Evolutionary conservation across 1,284 basidiomycete species (phyloP).

Genomic region (Meira nashicola): DNA sequence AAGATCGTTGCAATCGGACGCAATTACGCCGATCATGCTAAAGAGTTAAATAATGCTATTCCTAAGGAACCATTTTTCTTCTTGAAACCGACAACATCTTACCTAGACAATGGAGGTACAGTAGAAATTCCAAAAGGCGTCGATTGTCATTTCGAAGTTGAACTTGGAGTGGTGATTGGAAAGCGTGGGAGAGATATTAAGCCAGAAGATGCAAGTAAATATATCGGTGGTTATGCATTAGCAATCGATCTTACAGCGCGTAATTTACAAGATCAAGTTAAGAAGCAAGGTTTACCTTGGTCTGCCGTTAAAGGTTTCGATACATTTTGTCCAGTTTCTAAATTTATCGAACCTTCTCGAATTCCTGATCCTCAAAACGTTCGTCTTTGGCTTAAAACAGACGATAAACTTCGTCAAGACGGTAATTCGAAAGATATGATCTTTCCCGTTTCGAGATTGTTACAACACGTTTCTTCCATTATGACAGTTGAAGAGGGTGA

Average conservation of each 20-base stretch:
- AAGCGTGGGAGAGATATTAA: constrained; percentile 76
- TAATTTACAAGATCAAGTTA: constrained; percentile 87
- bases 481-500: constrained; percentile 81
- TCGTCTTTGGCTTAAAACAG: constrained; percentile 72
- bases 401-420: constrained; percentile 75
- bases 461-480: constrained; percentile 86
- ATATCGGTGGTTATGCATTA: constrained; percentile 89
- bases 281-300: constrained; percentile 91
- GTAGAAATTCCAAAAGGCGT: constrained; percentile 83
- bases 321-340: constrained; percentile 77
- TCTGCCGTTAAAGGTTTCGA: constrained; percentile 85
- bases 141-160: constrained; percentile 87
- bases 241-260: constrained; percentile 93
- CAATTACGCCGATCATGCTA: constrained; percentile 69
- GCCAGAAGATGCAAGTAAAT: constrained; percentile 65
- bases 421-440: constrained; percentile 88
- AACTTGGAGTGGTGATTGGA: constrained; percentile 93
- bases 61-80: constrained; percentile 98
- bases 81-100: constrained; percentile 89
- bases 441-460: constrained; percentile 80
- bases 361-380: constrained; percentile 73
- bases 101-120: constrained; percentile 67
- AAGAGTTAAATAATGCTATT: constrained; percentile 81
- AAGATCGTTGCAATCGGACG: constrained; percentile 66
- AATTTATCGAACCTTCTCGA: constrained; percentile 72